These are phyloP conservation scores for Anthoceros angustus DNA, from an alignment of 225 moss, liverwort and hornwort genomes.

Conservation along the genomic window DNA sequence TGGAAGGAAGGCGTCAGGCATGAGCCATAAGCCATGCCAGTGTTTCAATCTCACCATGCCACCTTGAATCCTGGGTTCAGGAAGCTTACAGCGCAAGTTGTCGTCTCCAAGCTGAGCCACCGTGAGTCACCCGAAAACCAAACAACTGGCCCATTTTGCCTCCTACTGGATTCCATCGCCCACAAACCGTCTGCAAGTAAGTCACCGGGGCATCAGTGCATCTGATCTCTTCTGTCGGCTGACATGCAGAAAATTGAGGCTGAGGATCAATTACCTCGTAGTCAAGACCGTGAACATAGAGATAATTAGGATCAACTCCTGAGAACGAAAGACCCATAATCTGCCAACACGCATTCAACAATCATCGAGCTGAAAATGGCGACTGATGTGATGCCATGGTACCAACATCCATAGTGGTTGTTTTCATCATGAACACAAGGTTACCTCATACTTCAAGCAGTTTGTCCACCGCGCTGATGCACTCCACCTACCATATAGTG, in stretches of 20 bases:
- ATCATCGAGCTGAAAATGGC: constrained; percentile 6
- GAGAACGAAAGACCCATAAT: constrained; percentile 64
- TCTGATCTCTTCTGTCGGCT: neutral
- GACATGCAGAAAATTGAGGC: neutral
- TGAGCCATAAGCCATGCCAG: neutral
- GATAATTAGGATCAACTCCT: constrained; percentile 37
- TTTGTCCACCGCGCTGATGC: constrained; percentile 61
- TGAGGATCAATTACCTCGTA: constrained; percentile 42
- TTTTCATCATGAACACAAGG: neutral
- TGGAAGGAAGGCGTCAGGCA: neutral
- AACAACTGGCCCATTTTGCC: constrained; percentile 28
- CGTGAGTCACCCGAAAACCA: constrained; percentile 76
- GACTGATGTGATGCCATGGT: constrained; percentile 4
- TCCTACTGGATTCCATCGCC: constrained; percentile 52
- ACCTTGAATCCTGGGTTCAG: neutral
- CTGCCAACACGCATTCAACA: constrained; percentile 20
- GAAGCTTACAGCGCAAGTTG: constrained; percentile 9
- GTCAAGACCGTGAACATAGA: constrained; percentile 73
- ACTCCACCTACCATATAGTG: constrained; percentile 39
- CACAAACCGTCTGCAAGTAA: constrained; percentile 50
- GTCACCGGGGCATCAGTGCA: neutral
- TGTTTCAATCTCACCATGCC: neutral
- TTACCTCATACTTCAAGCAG: constrained; percentile 76
- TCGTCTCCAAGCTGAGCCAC: constrained; percentile 75
- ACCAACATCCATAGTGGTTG: neutral